Base-by-base conservation (phyloP, 331 rosid genomes). In the Phaseolus coccineus region DNA sequence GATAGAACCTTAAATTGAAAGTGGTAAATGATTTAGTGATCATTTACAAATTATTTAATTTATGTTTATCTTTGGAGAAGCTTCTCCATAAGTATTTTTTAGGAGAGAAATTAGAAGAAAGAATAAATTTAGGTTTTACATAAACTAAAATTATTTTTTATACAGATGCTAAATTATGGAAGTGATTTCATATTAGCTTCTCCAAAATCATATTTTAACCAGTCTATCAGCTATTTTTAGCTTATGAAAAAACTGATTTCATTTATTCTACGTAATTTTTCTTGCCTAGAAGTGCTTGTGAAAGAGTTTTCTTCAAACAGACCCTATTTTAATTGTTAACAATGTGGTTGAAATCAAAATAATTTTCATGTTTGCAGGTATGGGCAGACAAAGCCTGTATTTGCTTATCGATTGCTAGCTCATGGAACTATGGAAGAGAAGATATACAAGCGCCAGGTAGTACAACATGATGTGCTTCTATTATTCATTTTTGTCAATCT, bases 401-500 rank as follows among this genome's bases (percentile, higher is more conserved):
- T 91, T 77, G 99, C 98, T 74, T 95, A 95, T 83, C 87, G 99
- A 75, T 79, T 95, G 86, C 87, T 95, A 91, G 99, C 99, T n/a
- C 97, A 95, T 85, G 94, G 94, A 84, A 95, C 99, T 25, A 95
- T 95, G 98, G 99, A 95, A 88, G 99, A 95, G 68, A 95, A 95
- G 84, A 95, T 95, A 81, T 95, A 95, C 63, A 95, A 95, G 87
- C 99, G 99, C 68, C 99, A 95, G 96, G 99, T 91, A 87, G 77
- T 80, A 46, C 47, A 58, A 51, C 50, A 80, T 47, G 58, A 62
- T 72, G 70, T 64, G 65, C 74, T 63, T 85, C 52, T 58, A 11
- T 75, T 81, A 39, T 80, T 62, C 31, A 30, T 79, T 46, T 56
- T 46, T 56, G 24, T 76, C 69, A 47, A 47, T 40, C 67, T 44